Percentiles rank a stretch among this genome's conserved stretches.
These are phyloP conservation scores for Tolypocladium inflatum DNA, from an alignment of 2,329 filamentous ascomycete species.

Conservation along the genomic window DNA sequence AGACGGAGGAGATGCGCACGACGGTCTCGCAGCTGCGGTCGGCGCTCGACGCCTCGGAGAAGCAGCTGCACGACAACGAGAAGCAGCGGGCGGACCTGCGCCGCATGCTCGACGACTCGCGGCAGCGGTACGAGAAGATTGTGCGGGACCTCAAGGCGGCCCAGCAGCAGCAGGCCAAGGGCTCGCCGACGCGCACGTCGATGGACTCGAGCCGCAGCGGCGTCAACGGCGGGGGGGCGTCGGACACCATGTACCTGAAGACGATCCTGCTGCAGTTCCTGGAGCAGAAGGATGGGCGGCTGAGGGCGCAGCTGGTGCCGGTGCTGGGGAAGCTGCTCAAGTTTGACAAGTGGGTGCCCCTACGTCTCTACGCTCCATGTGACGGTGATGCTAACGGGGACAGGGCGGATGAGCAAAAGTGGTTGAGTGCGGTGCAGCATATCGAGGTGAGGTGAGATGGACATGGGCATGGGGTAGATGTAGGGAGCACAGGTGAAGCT, in stretches of 20 bases:
- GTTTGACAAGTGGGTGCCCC: conserved; percentile 58
- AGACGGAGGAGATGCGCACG: conserved; percentile 64
- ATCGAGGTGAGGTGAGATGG: conserved; percentile 24
- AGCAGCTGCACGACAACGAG: conserved; percentile 73
- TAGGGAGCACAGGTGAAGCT: not conserved
- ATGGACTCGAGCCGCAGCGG: conserved; percentile 27
- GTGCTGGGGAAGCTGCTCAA: conserved; percentile 67
- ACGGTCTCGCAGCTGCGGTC: conserved; percentile 72
- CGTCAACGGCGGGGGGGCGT: conserved; percentile 11
- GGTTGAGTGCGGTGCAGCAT: conserved; percentile 64
- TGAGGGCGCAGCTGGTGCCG: conserved; percentile 67
- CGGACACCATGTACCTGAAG: conserved; percentile 61
- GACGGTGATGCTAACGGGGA: conserved; percentile 9
- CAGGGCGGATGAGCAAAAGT: conserved; percentile 70
- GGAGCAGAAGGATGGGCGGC: conserved; percentile 69
- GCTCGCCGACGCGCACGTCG: conserved; percentile 33
- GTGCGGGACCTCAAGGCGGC: conserved; percentile 53
- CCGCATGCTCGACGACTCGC: conserved; percentile 67
- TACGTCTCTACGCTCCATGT: not conserved
- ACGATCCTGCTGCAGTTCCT: conserved; percentile 75
- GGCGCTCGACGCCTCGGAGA: conserved; percentile 79
- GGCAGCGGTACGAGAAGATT: conserved; percentile 68
- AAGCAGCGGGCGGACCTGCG: conserved; percentile 71
- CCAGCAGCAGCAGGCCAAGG: conserved; percentile 28
- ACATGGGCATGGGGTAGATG: not conserved